Evolutionary conservation across 441 rosid genomes (phyloP), one percentile per base, ranked within the genome.

Genomic region (Pelargonium citronellum): DNA sequence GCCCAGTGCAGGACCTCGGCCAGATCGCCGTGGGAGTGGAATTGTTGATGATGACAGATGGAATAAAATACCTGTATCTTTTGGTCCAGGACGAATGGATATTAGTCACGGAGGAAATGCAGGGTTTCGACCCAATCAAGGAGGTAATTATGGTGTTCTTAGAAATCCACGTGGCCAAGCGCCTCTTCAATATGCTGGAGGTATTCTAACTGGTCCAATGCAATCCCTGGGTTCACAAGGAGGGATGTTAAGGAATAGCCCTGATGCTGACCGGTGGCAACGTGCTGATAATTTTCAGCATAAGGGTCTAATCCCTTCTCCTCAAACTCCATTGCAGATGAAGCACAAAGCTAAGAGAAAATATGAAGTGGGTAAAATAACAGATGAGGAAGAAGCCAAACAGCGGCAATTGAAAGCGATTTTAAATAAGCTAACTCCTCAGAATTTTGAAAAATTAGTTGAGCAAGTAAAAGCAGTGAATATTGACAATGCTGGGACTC

Each of bases 291-390:
- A 77, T 76, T 85, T 81, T 76, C 96, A 82, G 68, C 92, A 83
- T 72, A 89, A 74, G 80, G 98, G 96, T 67, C 80, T 92, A 69
- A 83, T 95, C 80, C 87, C 98, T 74, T 92, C 96, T 69, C 97
- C 98, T 11, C 90, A 87, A 57, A 79, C 95, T 75, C 97, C 95
- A 43, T 76, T 83, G 69, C 91, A 81, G 86, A 70, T 75, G 79
- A 95, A 92, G 96, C 99, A 95, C 85, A 88, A 73, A 83, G 97
- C 99, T 44, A 96, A 91, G 78, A 95, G 57, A 68, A 95, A 89
- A 78, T 89, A 92, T 79, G 92, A 95, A 83, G 92, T 95, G 64
- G 94, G 96, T 74, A 87, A 86, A 66, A 81, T 86, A 71, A 4
- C 89, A 1, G 96, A 87, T 80, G 98, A 82, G 83, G 97, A 92